Percentiles rank a stretch among this genome's conserved stretches.
Evolutionary conservation across 1,139 yeast species (phyloP).

Genomic region (Diutina neorugosa): DNA sequence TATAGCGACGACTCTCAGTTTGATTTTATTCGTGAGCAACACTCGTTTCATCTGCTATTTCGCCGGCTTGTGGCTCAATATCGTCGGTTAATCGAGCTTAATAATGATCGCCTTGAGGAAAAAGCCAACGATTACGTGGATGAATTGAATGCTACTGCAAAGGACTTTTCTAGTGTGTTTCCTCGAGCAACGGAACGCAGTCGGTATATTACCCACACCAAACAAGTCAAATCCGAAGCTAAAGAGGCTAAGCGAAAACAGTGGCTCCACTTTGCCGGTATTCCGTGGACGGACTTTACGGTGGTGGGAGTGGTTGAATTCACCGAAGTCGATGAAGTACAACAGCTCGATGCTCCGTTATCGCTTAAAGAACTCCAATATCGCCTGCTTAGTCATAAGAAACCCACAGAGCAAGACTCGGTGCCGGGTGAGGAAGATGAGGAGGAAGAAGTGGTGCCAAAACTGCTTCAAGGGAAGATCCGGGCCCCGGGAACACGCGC

Average conservation of each 20-base stretch:
- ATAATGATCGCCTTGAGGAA: neutral
- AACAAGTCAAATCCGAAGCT: conserved; percentile 20
- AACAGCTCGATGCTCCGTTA: conserved; percentile 51
- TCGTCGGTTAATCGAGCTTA: conserved; percentile 18
- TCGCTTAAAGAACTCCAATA: conserved; percentile 47
- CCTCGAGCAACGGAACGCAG: conserved; percentile 45
- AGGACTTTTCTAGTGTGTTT: conserved; percentile 38
- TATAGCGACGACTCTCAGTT: conserved; percentile 32
- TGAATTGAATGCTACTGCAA: conserved; percentile 8
- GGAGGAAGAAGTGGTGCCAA: conserved; percentile 5
- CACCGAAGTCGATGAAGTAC: conserved; percentile 50
- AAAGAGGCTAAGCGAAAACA: conserved; percentile 20
- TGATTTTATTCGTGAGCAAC: conserved; percentile 50
- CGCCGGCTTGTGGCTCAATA: conserved; percentile 46
- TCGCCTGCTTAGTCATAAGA: conserved; percentile 36
- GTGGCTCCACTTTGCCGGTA: conserved; percentile 42
- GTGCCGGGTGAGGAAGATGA: neutral
- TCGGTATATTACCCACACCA: conserved; percentile 19
- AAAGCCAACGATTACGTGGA: conserved; percentile 5
- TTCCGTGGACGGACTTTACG: conserved; percentile 81
- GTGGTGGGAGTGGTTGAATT: conserved; percentile 62
- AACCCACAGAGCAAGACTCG: too few relatives aligned
- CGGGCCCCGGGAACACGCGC: conserved; percentile 46
- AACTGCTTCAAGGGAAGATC: conserved; percentile 35
- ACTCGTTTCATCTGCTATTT: conserved; percentile 51